Conservation (phyloP, 768 basidiomycete genomes). For the Suillus brevipes region DNA sequence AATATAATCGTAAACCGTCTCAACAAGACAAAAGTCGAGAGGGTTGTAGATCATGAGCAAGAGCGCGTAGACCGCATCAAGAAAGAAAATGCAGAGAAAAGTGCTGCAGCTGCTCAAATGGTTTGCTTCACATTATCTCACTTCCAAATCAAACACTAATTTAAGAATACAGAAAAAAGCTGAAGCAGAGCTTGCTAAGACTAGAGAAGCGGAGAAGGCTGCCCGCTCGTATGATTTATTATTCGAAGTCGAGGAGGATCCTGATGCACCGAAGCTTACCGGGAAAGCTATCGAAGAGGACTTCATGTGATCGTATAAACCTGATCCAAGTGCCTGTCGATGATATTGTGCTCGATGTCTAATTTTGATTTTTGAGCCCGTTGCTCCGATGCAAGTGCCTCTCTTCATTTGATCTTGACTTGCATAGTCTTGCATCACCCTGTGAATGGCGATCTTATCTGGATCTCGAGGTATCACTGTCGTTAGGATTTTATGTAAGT, state of each 20-base stretch:
- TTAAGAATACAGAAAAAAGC: constrained; percentile 62
- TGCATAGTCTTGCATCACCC: too few species aligned
- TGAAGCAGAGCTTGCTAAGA: constrained; percentile 70
- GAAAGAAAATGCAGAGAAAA: constrained; percentile 63
- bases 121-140: constrained; percentile 37
- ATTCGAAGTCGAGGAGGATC: constrained; percentile 65
- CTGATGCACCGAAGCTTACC: constrained; percentile 51
- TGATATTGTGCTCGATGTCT: constrained; percentile 1
- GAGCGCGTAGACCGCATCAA: constrained; percentile 83
- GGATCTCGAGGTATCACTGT: too few species aligned
- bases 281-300: constrained; percentile 83
- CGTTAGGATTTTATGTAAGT: too few species aligned
- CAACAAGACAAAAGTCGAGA: constrained; percentile 89
- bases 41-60: constrained; percentile 86
- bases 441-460: too few species aligned
- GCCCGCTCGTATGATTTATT: constrained; percentile 84
- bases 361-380: background rate
- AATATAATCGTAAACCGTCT: constrained; percentile 90
- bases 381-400: too few species aligned
- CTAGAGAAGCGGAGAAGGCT: constrained; percentile 84
- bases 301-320: constrained; percentile 64
- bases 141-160: background rate
- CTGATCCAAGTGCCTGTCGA: background rate
- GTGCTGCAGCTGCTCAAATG: constrained; percentile 64
- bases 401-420: too few species aligned